phyloP scores from a whole-genome alignment of 2,329 filamentous ascomycete species.

The Periconia sp. region DNA sequence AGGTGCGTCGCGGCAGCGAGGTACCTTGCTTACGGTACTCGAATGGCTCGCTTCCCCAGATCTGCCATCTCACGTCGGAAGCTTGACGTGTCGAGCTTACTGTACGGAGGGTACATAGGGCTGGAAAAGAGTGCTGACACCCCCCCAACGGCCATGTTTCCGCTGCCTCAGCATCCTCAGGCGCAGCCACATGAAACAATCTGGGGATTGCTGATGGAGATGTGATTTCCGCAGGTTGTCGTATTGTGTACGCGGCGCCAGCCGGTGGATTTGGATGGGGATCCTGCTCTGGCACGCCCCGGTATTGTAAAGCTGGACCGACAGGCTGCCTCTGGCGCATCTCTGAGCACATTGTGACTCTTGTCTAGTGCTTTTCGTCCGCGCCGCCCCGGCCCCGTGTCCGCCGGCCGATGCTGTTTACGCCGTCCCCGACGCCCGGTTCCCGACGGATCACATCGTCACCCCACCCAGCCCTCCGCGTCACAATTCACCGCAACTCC shows the following conservation, averaged over 20 bases:
- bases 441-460: background rate
- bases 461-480: background rate
- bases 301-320: no score
- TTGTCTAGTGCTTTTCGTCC: no score
- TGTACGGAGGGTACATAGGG: conserved; percentile 5
- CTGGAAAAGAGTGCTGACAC: conserved; percentile 19
- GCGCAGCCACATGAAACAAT: conserved; percentile 2
- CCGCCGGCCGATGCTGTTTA: background rate
- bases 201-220: background rate
- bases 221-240: no score
- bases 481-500: background rate
- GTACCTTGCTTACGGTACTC: conserved; percentile 2
- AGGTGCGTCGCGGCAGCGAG: no score
- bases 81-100: conserved; percentile 6
- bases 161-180: conserved; percentile 1
- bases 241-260: no score
- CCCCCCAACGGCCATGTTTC: no score
- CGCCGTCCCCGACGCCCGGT: background rate
- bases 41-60: conserved; percentile 7
- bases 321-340: no score
- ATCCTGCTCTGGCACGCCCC: no score
- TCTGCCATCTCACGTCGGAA: conserved; percentile 5
- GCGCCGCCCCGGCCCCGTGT: background rate
- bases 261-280: no score
- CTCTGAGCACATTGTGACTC: no score